Evolutionary conservation across 129 eudicot genomes (phyloP).

Genomic region (Glebionis coronaria): DNA sequence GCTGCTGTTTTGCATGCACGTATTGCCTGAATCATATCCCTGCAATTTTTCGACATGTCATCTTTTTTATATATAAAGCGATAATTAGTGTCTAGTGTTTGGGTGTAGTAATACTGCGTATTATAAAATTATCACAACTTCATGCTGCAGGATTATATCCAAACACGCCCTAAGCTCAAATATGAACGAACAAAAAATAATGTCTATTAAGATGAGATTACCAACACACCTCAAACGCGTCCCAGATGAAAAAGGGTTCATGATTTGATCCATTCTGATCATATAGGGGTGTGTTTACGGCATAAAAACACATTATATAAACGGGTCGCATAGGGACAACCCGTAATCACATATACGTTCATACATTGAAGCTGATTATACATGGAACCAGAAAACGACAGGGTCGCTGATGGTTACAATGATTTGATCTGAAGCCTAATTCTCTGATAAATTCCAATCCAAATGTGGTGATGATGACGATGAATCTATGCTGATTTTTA

Average conservation of each 20-base stretch:
- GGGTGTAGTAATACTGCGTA: no score
- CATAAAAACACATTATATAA: neutral
- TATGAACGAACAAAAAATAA: neutral
- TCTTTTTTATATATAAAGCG: no score
- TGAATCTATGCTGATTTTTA: no score
- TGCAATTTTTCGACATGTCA: constrained; percentile 23
- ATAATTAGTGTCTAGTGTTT: no score
- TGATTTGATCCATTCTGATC: constrained; percentile 44
- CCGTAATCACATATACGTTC: neutral
- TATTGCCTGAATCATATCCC: constrained; percentile 99
- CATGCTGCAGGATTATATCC: no score
- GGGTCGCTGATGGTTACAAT: no score
- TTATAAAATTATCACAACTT: neutral
- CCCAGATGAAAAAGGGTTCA: constrained; percentile 88
- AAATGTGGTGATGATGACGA: no score
- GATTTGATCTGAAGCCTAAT: no score
- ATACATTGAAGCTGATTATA: neutral
- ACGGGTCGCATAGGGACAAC: neutral
- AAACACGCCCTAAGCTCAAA: neutral
- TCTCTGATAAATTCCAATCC: no score
- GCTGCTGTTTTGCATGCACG: constrained; percentile 99
- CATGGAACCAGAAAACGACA: no score
- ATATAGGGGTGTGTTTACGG: neutral
- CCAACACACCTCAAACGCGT: constrained; percentile 71
- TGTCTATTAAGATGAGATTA: neutral